Conservation (phyloP, 768 basidiomycete species). For the Leccinum olivaceopallidum region DNA sequence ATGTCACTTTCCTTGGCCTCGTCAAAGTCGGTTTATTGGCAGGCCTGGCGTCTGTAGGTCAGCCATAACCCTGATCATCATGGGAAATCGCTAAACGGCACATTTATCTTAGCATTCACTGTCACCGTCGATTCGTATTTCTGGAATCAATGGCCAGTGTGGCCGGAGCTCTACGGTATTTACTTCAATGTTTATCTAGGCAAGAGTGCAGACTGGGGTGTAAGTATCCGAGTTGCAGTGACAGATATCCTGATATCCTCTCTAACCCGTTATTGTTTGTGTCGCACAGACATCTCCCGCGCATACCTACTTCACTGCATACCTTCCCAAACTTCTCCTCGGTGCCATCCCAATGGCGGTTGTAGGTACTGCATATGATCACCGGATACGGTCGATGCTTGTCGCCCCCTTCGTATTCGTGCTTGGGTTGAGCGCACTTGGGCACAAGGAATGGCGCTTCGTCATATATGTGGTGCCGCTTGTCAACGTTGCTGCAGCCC, state of each 20-base stretch:
- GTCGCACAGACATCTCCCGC: conserved; percentile 63
- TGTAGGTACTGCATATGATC: conserved; percentile 51
- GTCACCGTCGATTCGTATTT: conserved; percentile 79
- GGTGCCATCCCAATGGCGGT: conserved; percentile 59
- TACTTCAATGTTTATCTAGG: conserved; percentile 88
- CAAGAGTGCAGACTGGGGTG: conserved; percentile 91
- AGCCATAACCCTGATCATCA: conserved; percentile 12
- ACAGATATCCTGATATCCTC: not conserved
- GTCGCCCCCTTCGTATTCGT: conserved; percentile 56
- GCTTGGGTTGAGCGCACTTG: conserved; percentile 66
- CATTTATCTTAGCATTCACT: conserved; percentile 49
- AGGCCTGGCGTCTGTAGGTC: conserved; percentile 54
- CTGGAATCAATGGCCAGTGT: conserved; percentile 71
- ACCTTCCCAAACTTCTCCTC: conserved; percentile 79
- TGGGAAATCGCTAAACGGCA: not conserved
- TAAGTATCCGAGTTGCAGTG: conserved; percentile 39
- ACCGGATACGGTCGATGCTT: conserved; percentile 50
- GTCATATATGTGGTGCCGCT: conserved; percentile 83
- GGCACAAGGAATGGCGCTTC: conserved; percentile 99
- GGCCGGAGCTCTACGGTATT: conserved; percentile 83
- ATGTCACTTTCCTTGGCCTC: conserved; percentile 44
- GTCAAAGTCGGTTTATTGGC: conserved; percentile 51
- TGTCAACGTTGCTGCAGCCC: conserved; percentile 77
- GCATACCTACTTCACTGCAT: conserved; percentile 60
- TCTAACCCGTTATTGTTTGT: conserved; percentile 1